Evolutionary conservation across 768 basidiomycete genomes (phyloP), one percentile per base, ranked within the genome.

Genomic region (Melanogaster broomeanus): DNA sequence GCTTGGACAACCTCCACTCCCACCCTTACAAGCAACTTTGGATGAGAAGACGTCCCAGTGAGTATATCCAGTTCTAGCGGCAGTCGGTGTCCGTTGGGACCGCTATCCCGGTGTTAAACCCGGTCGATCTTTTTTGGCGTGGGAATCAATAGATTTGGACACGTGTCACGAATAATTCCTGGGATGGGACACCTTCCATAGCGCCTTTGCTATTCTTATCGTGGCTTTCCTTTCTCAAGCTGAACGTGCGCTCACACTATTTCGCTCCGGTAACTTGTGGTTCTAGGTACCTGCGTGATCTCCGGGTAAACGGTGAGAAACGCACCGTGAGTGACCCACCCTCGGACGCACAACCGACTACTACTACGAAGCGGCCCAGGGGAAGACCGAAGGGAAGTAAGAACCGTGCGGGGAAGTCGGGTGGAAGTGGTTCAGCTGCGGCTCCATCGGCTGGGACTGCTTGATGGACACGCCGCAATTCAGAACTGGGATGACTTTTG

Each of bases 361-460:
- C 60, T 1, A 56, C 65, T 13, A 59, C 64, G 7, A 87, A 86
- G 55, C 68, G 84, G 13, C 82, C 85, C 0, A 72, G 86, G 38
- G 86, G 86, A 24, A 70, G 86, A 9, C 86, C 86, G 30, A 85
- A 83, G 60, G 87, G 87, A 2, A 88, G 86, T 63, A 87, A 84
- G 67, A 87, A 86, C 27, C 65, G 68, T 42, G 55, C 55, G 0
- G 53, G 60, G 42, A 63, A 48, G 45, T 9, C 59, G 35, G 53
- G 57, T 15, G 65, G 60, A 16, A 52, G 56, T 38, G 45, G 37
- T 7, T 38, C 35, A 21, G 33, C 30, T 33, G 51, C 37, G 35
- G 62, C 52, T 9, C 30, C 41, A 8, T 28, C 33, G 46, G 51
- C 40, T 16, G 48, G 45, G 10, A 45, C 35, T 24, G 46, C 43